Evolutionary conservation across 176 grass and related monocot genomes (phyloP).

Genomic region (Oropetium thomaeum): DNA sequence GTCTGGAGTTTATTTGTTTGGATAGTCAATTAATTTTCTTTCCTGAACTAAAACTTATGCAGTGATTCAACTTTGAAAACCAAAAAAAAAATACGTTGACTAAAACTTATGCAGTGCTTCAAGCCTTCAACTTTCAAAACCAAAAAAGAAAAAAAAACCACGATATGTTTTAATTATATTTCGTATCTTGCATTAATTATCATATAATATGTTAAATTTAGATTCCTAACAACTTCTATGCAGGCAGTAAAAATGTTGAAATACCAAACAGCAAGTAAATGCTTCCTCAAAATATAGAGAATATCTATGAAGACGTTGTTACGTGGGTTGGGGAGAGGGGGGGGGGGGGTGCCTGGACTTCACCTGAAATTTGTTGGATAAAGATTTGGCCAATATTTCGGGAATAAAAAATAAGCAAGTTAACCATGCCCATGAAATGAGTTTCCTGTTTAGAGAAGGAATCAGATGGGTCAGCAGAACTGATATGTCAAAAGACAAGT

Average conservation of each 20-base stretch:
- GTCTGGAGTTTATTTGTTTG: constrained; percentile 18
- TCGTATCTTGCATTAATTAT: neutral
- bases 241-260: neutral
- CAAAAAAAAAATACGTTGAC: neutral
- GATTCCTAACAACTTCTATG: neutral
- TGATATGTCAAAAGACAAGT: neutral
- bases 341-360: too few species aligned
- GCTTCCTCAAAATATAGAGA: neutral
- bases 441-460: constrained; percentile 62
- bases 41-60: neutral
- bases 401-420: constrained; percentile 92
- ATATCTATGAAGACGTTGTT: neutral
- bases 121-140: neutral
- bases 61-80: neutral
- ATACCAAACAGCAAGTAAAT: constrained; percentile 8
- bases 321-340: too few species aligned
- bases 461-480: constrained; percentile 24
- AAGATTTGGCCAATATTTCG: constrained; percentile 82
- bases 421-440: constrained; percentile 94
- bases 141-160: neutral
- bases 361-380: constrained; percentile 68
- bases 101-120: neutral
- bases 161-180: constrained; percentile 10
- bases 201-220: neutral
- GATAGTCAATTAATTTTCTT: neutral